Evolutionary conservation across 2,329 filamentous ascomycete genomes (phyloP), one percentile per base, ranked within the genome.

Genomic region (Pezicula radicicola): DNA sequence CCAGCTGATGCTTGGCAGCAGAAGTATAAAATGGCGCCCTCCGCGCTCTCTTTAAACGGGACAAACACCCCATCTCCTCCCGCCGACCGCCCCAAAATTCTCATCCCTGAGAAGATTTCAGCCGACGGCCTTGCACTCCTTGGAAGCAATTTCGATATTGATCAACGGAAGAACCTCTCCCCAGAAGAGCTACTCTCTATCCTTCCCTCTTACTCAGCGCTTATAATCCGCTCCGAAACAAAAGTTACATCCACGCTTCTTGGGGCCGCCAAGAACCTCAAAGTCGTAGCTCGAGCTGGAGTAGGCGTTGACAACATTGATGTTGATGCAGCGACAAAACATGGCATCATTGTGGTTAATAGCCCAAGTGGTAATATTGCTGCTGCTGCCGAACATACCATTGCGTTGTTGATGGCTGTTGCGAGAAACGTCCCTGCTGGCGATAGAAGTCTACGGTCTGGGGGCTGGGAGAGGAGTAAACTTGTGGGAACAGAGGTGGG

Each of bases 241-340:
- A 88, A 91, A 64, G 88, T 93, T 54, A 92, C 86, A 0, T 78
- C 85, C 0, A 72, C 78, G 3, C 76, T 93, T 1, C 76, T 93
- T 12, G 70, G 74, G 12, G 85, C 84, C 1, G 88, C 82, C 9
- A 80, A 76, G 59, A 87, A 83, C 53, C 76, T 93, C 48, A 86
- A 87, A 58, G 89, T 93, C 8, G 88, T 94, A 19, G 89, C 88
- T 2, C 78, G 89, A 55, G 89, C 89, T 12, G 89, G 89, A 12
- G 89, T 93, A 1, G 89, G 88, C 30, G 88, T 93, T 21, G 88
- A 93, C 71, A 92, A 93, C 70, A 89, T 94, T 46, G 79, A 93
- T 64, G 85, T 93, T 0, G 75, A 82, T 33, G 81, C 83, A 7
- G 89, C 89, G 3, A 93, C 88, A 0, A 76, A 79, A 37, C 75